phyloP scores from a whole-genome alignment of 2,329 filamentous ascomycete species.

The Pseudogymnoascus sp. region DNA sequence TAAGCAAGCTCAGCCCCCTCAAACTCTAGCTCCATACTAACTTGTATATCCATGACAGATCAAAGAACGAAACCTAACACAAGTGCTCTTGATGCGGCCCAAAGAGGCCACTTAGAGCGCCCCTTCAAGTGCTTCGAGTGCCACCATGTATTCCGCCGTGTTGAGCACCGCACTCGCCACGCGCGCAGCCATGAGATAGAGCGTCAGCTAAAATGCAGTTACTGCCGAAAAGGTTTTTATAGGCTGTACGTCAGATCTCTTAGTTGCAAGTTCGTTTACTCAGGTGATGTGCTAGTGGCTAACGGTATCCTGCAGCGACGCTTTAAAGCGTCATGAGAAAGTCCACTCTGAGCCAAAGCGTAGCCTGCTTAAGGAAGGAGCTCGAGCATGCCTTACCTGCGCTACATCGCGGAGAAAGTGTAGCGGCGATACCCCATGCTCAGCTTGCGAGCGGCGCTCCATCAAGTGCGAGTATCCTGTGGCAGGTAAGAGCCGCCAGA shows the following conservation, averaged over 20 bases:
- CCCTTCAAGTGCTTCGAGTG: conserved; percentile 17
- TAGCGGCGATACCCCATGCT: conserved; percentile 17
- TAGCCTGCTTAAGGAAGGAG: conserved; percentile 17
- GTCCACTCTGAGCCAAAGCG: conserved; percentile 20
- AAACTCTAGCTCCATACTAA: neutral
- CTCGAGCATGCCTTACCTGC: conserved; percentile 20
- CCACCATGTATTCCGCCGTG: conserved; percentile 18
- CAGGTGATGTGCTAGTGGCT: neutral
- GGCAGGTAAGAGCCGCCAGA: neutral
- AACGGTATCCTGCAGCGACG: conserved; percentile 16
- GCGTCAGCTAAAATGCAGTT: conserved; percentile 18
- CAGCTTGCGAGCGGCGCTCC: conserved; percentile 16
- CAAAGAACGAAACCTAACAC: neutral
- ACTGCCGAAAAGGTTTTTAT: conserved; percentile 22
- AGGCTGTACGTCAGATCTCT: conserved; percentile 14
- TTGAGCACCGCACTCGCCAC: conserved; percentile 22
- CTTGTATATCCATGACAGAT: neutral
- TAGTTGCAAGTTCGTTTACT: neutral
- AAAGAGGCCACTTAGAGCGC: neutral
- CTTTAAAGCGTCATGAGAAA: conserved; percentile 21
- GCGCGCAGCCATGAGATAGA: conserved; percentile 18
- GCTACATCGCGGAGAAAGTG: conserved; percentile 20
- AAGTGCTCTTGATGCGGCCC: neutral
- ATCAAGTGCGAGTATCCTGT: conserved; percentile 18
- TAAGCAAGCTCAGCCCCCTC: neutral